Base-by-base conservation (phyloP, 352 stramenopile genomes). In the Phytopythium vexans region DNA sequence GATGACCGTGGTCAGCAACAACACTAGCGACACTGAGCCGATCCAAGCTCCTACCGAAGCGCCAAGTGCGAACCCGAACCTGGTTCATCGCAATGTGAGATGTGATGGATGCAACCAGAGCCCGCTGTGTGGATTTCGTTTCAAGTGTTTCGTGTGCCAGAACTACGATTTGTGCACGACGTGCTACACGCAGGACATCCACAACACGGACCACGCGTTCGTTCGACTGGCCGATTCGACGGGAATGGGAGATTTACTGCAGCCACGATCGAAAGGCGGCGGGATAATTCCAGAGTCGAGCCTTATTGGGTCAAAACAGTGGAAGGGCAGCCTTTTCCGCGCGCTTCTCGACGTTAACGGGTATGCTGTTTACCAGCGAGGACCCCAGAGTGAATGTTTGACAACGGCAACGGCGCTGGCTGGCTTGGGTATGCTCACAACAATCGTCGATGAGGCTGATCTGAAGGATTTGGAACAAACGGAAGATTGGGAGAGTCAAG, bases 21-120 rank as follows among this genome's bases (percentile, higher is more conserved):
- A 69, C 51, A 54, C 51, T 31, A 47, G 55, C 10, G 49, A 66
- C 12, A 77, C 67, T 52, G 57, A 66, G 27, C 39, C 48, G 27
- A 61, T 39, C 5, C 53, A 70, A 52, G 62, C 62, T 36, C 41
- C 64, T 8, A 43, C 56, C 3, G 67, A 75, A 37, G 62, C 57
- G n/a, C 52, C 56, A 11, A 49, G 52, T 39, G 56, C 59, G 3
- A 56, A 69, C 38, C 37, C 62, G 15, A 64, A 60, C 4, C 68
- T 83, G 54, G 71, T 77, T 4, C 77, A 86, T 60, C 64, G 74
- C 12, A 88, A 75, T 49, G 82, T 92, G n/a, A 77, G 81, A 14
- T 92, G 82, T 54, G 82, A 92, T 53, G 78, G 80, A 10, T 92
- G 82, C 46, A 83, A 88, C 52, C 72, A 86, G 46, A 90, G 66